Evolutionary conservation across 2,329 filamentous ascomycete genomes (phyloP).

Genomic region (Phaeoacremonium minimum): DNA sequence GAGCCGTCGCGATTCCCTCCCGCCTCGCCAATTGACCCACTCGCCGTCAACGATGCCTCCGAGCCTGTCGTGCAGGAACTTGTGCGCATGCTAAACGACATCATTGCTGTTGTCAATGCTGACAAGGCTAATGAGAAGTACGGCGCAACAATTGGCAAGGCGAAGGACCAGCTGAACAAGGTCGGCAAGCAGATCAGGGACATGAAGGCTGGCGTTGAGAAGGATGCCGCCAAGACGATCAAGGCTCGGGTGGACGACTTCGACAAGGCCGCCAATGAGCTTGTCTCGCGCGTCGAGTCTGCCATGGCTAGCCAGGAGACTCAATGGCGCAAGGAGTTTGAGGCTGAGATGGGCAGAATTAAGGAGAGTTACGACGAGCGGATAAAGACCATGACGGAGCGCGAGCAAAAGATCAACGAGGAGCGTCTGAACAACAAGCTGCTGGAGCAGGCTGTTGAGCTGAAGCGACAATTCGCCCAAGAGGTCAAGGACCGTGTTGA

Average conservation of each 20-base stretch:
- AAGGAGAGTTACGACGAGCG: constrained; percentile 75
- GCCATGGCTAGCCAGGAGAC: constrained; percentile 78
- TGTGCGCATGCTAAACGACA: constrained; percentile 91
- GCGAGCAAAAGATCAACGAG: constrained; percentile 75
- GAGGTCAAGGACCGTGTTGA: constrained; percentile 82
- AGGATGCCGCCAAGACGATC: constrained; percentile 72
- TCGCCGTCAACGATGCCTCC: constrained; percentile 69
- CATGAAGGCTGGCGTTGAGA: constrained; percentile 65
- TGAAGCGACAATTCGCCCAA: constrained; percentile 79
- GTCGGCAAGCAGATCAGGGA: constrained; percentile 74
- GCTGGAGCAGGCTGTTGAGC: constrained; percentile 80
- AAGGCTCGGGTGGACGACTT: constrained; percentile 71
- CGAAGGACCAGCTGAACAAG: constrained; percentile 75
- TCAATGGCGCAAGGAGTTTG: constrained; percentile 84
- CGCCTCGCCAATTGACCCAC: constrained; percentile 69
- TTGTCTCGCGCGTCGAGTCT: constrained; percentile 82
- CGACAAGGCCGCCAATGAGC: constrained; percentile 78
- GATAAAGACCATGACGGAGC: constrained; percentile 72
- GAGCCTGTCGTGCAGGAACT: constrained; percentile 91
- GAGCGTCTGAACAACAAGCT: constrained; percentile 81
- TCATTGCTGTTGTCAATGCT: constrained; percentile 89
- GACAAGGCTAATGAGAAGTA: constrained; percentile 77
- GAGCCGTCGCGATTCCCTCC: constrained; percentile 62
- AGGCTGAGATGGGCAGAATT: constrained; percentile 75
- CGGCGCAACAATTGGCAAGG: constrained; percentile 72